phyloP scores from a whole-genome alignment of 345 rosid species.

The Orychophragmus violaceus region DNA sequence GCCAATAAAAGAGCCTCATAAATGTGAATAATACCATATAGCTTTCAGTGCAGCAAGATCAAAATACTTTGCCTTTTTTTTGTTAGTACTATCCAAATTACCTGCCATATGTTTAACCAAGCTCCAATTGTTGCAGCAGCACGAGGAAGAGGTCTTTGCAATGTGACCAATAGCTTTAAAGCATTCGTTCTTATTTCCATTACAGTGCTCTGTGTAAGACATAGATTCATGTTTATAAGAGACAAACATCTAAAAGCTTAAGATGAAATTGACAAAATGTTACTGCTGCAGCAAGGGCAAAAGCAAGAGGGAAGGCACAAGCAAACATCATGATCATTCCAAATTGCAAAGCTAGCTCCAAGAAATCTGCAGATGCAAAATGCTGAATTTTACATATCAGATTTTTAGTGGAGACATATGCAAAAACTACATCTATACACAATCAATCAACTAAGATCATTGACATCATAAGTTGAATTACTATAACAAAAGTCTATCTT shows the following conservation, averaged over 20 bases:
- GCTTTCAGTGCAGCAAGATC: background rate
- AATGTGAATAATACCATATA: too few relatives aligned
- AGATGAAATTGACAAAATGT: background rate
- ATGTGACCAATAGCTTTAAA: constrained; percentile 61
- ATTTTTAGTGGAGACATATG: background rate
- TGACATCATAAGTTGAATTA: constrained; percentile 25
- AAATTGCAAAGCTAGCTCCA: constrained; percentile 82
- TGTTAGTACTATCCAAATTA: background rate
- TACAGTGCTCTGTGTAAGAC: constrained; percentile 55
- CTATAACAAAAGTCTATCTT: constrained; percentile 97
- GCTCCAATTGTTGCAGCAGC: constrained; percentile 85
- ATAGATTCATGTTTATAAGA: background rate
- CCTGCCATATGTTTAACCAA: constrained; percentile 97
- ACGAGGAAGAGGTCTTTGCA: constrained; percentile 81
- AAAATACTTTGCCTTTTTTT: background rate
- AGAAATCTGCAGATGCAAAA: constrained; percentile 50
- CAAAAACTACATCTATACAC: background rate
- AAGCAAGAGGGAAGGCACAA: constrained; percentile 88
- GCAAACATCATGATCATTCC: constrained; percentile 99
- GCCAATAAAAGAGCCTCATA: too few relatives aligned
- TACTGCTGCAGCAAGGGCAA: constrained; percentile 71
- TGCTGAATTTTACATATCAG: background rate
- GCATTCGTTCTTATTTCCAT: constrained; percentile 86
- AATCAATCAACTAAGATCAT: background rate
- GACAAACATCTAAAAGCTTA: background rate